Base-by-base conservation (phyloP, 1,139 yeast genomes). In the Arxiozyma slooffiae region DNA sequence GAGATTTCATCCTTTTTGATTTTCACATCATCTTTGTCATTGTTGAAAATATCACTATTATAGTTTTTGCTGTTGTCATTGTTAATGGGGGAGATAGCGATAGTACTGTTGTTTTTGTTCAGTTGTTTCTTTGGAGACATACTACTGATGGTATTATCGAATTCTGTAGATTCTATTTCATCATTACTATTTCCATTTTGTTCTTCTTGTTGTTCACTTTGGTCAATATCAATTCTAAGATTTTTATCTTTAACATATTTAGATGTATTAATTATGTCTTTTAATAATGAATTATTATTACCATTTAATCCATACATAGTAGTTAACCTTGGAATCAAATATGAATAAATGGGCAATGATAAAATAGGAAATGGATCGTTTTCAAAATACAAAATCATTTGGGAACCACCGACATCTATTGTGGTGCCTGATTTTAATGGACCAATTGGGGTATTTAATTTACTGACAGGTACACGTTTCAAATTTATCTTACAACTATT, bases 351-450 rank as follows among this genome's bases (percentile, higher is more conserved):
- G 7, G 45, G 45, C 20, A 42, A 30, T 20, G 38, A 14, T 42
- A 42, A 21, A 42, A 14, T 30, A 34, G 45, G 45, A 26, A 42
- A 42, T 11, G 26, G 24, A 34, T 87, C 80, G 64, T 89, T 97
- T 0, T 97, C 97, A 55, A 92, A 72, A 41, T 92, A 90, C 66
- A 92, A 92, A 95, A 92, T 89, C 97, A 92, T 92, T 68, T 92
- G 97, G 16, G 96, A 88, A 6, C 97, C 97, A 11, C 97, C 97
- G 48, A 92, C 81, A 64, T 92, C 98, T 53, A 92, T 71, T 17
- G 92, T 80, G 46, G 92, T 86, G 9, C 97, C 98, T 2, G 92
- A 83, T 42, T 30, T 26, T 17, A 42, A 42, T 42, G 45, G 45
- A 20, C 45, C 45, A 34, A 42, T 42, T 4, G 45, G 26, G 14